Evolutionary conservation across 2,329 filamentous ascomycete genomes (phyloP), one percentile per base, ranked within the genome.

Genomic region (Neonectria punicea): DNA sequence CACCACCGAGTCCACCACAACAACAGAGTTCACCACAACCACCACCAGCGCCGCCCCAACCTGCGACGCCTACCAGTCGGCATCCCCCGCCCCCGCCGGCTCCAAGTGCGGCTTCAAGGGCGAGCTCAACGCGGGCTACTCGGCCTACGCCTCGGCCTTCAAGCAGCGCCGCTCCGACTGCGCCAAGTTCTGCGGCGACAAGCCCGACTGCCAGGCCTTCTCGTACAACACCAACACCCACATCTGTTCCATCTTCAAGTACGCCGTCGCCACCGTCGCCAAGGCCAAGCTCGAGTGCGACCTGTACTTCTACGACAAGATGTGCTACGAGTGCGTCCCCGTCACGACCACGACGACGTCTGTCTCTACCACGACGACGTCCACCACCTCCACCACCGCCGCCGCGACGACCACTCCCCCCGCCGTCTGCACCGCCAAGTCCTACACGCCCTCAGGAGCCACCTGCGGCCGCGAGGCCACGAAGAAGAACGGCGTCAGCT

Each of bases 401-500:
- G 11, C 30, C 2, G 3, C 47, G 5, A 18, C 47, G 5, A 32
- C 47, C 2, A 18, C 28, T 4, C 28, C n/a, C 11, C 9, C 30
- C 10, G 49, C 16, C 2, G 49, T 51, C 49, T 51, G 49, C 49
- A 13, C 18, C n/a, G 14, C 16, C n/a, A 51, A 51, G 30, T 20
- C 49, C 28, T 20, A 7, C 11, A 14, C n/a, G 9, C 49, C 30
- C 2, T 18, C 28, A n/a, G 49, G 49, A 51, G 49, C 28, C n/a
- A 34, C 16, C 28, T 51, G 49, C 2, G 49, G 49, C 6, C 25
- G 49, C n/a, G 49, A 51, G 11, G 49, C 30, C 30, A 8, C 49
- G n/a, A 51, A 51, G 49, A 34, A 22, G 49, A 51, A n/a, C 49
- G 16, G n/a, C 49, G 49, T 51, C 49, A 51, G 18, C 28, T 34